phyloP scores from a whole-genome alignment of 2,329 filamentous ascomycete genomes.

The Tolypocladium nubicola region DNA sequence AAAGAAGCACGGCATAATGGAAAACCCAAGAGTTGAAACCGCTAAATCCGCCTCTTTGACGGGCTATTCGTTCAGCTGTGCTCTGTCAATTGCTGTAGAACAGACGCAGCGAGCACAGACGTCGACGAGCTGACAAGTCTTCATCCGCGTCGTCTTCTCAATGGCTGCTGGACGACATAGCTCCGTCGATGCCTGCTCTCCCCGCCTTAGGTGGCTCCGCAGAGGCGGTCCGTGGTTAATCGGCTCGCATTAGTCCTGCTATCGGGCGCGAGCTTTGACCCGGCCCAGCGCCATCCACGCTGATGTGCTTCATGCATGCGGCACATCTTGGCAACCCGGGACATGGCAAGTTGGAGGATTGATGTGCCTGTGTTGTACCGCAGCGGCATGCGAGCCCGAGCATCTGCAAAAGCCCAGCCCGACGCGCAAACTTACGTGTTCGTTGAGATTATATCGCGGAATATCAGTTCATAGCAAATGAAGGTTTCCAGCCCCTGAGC shows the following conservation, averaged over 20 bases:
- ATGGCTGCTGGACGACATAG: background rate
- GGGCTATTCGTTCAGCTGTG: background rate
- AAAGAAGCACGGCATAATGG: background rate
- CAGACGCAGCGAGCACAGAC: background rate
- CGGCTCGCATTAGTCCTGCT: background rate
- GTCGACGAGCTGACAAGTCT: background rate
- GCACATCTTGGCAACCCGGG: background rate
- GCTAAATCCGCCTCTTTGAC: background rate
- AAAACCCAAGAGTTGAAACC: background rate
- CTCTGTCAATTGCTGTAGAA: background rate
- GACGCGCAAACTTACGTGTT: background rate
- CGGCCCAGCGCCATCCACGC: background rate
- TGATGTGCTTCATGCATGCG: background rate
- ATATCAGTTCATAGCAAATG: conserved; percentile 2
- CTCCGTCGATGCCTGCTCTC: background rate
- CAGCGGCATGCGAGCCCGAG: background rate
- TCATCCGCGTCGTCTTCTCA: background rate
- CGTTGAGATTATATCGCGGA: background rate
- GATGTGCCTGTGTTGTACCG: background rate
- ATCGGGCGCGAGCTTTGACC: background rate
- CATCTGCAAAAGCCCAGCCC: background rate
- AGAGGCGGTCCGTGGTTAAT: background rate
- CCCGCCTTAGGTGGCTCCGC: background rate
- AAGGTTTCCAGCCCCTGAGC: conserved; percentile 3
- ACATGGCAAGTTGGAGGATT: background rate